phyloP scores from a whole-genome alignment of 108 stramenopile genomes.

The Discostella stelligeroides region DNA sequence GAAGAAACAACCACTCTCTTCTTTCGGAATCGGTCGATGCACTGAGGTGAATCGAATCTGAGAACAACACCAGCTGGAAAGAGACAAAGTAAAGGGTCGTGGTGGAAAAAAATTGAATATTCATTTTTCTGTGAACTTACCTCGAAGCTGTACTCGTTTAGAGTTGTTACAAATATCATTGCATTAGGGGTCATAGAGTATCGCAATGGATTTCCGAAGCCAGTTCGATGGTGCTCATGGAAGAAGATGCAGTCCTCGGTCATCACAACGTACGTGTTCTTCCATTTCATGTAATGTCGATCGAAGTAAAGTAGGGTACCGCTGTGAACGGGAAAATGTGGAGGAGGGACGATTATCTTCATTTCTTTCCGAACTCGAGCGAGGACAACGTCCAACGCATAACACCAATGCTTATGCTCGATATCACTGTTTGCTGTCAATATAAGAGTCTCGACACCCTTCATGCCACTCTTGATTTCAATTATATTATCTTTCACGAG shows the following conservation, averaged over 20 bases:
- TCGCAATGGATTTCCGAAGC: conserved; percentile 24
- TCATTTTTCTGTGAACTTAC: not conserved
- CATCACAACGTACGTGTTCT: conserved; percentile 29
- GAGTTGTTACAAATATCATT: conserved; percentile 32
- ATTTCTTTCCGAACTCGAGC: conserved; percentile 13
- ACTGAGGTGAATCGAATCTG: conserved; percentile 35
- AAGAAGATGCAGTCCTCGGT: conserved; percentile 35
- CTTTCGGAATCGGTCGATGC: conserved; percentile 18
- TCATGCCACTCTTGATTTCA: conserved; percentile 24
- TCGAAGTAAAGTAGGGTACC: conserved; percentile 27
- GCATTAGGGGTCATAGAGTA: conserved; percentile 16
- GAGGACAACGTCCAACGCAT: conserved; percentile 23
- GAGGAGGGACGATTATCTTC: conserved; percentile 31
- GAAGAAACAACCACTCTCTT: conserved; percentile 22
- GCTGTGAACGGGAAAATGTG: conserved; percentile 25
- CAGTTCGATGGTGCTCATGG: conserved; percentile 26
- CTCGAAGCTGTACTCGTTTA: conserved; percentile 33
- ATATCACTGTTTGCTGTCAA: conserved; percentile 29
- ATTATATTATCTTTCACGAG: conserved; percentile 28
- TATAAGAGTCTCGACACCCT: conserved; percentile 25
- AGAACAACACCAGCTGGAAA: conserved; percentile 35
- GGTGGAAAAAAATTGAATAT: no score
- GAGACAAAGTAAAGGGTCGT: no score
- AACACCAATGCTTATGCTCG: conserved; percentile 26
- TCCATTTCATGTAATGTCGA: conserved; percentile 30